Evolutionary conservation across 2,329 filamentous ascomycete genomes (phyloP).

Genomic region (Hymenoscyphus salicellus): DNA sequence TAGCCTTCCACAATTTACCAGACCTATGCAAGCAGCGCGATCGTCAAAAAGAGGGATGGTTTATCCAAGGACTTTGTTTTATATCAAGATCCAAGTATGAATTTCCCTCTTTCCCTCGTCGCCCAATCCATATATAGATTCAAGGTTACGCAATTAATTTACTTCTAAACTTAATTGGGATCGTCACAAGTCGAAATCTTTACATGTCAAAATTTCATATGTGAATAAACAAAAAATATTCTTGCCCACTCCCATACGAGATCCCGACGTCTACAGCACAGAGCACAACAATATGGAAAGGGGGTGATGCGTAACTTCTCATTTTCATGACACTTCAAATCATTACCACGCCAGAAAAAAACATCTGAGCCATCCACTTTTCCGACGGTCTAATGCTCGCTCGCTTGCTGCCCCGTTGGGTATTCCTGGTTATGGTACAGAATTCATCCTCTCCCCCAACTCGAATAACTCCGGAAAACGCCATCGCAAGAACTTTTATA

Average conservation of each 20-base stretch:
- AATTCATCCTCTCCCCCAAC: slow-evolving; percentile 2
- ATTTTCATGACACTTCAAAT: background rate
- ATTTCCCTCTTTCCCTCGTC: background rate
- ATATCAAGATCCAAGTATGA: background rate
- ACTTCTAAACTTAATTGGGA: too few relatives aligned
- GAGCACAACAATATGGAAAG: background rate
- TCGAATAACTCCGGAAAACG: background rate
- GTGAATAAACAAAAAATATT: background rate
- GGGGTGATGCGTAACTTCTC: background rate
- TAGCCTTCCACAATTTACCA: background rate
- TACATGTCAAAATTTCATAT: background rate
- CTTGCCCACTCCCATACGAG: background rate
- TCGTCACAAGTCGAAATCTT: background rate
- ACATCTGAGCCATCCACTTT: background rate
- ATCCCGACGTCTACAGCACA: background rate
- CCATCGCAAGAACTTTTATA: slow-evolving; percentile 2
- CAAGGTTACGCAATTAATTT: too few relatives aligned
- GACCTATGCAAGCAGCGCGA: background rate
- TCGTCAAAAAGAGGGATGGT: background rate
- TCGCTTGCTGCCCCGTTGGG: background rate
- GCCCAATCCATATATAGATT: too few relatives aligned
- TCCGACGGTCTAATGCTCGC: background rate
- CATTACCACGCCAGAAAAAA: background rate
- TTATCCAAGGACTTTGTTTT: background rate
- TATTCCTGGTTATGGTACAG: slow-evolving; percentile 6